Evolutionary conservation across 805 yeast genomes (phyloP).

Genomic region (Teunomyces panamensis): DNA sequence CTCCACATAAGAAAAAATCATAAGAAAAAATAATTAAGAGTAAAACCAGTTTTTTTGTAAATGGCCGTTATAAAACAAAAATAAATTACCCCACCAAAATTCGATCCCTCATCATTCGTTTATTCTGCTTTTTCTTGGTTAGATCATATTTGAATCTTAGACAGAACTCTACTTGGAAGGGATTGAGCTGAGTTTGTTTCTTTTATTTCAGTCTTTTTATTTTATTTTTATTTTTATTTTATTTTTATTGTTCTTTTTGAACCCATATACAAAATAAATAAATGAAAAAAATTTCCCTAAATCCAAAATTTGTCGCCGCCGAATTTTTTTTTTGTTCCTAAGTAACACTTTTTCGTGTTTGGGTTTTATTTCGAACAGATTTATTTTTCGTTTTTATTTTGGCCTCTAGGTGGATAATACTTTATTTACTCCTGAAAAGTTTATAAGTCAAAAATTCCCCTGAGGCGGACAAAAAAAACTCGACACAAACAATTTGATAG

Average conservation of each 20-base stretch:
- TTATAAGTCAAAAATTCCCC: conserved; percentile 3
- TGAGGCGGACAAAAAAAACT: conserved; percentile 1
- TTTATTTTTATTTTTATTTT: no score
- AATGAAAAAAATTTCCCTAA: not conserved
- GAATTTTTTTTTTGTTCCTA: not conserved
- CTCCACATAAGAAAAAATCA: not conserved
- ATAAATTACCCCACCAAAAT: no score
- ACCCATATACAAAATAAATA: not conserved
- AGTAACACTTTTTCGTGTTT: conserved; percentile 1
- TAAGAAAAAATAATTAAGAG: no score
- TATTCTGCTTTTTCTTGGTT: not conserved
- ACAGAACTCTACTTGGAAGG: not conserved
- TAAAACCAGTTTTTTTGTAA: no score
- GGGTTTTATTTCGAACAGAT: not conserved
- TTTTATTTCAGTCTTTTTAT: no score
- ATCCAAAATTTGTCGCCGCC: not conserved
- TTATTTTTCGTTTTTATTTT: conserved; percentile 1
- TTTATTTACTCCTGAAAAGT: conserved; percentile 3
- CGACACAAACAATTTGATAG: not conserved
- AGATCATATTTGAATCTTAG: not conserved
- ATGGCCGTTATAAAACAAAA: no score
- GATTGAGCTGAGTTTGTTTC: no score
- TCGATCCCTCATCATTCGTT: not conserved
- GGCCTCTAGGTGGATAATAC: conserved; percentile 1
- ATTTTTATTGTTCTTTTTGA: no score